Base-by-base conservation (phyloP, 78 protist genomes). In the Polysphondylium violaceum region DNA sequence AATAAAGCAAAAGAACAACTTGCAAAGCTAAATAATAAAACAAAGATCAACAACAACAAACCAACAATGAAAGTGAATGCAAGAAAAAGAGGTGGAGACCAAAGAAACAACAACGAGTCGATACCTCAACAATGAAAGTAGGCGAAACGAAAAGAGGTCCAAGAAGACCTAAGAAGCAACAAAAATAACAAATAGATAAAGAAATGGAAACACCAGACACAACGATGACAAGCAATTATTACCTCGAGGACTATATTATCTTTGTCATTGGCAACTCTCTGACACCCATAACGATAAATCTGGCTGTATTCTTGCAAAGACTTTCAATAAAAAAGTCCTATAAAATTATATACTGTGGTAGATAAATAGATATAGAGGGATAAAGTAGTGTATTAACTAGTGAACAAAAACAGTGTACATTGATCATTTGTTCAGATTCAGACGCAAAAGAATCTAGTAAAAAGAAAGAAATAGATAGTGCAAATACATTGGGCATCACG, bases 271-370 rank as follows among this genome's bases (percentile, higher is more conserved):
- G 76, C n/a, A 69, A 23, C 35, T 69, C 0, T 1, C 40, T 33
- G 59, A 44, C 19, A 72, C 33, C 44, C 65, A 72, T 72, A 50
- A 27, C 17, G 78, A 72, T 51, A 23, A 72, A 31, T 72, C 19
- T 17, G 78, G 78, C 51, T 59, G 78, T 6, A 72, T 40, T 21
- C 8, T 50, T 16, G 44, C 78, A 50, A 72, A 40, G 51, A 50
- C 59, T 17, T 29, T 72, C 44, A 72, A 44, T 50, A 72, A 72
- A 51, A 72, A 72, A 33, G 78, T 72, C n/a, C n/a, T n/a, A n/a
- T n/a, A 71, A 50, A 9, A 40, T 16, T 33, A 17, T 33, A 31
- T 2, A 8, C 1, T 33, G 1, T 1, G 35, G 3, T 61, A 25
- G 3, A 58, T 61, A 23, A 8, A 43, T 14, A 41, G 21, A 68